A percentile compares a stretch with the other conserved stretches of the same genome.
phyloP scores from a whole-genome alignment of 352 stramenopile genomes.

The Phytophthora multivora region DNA sequence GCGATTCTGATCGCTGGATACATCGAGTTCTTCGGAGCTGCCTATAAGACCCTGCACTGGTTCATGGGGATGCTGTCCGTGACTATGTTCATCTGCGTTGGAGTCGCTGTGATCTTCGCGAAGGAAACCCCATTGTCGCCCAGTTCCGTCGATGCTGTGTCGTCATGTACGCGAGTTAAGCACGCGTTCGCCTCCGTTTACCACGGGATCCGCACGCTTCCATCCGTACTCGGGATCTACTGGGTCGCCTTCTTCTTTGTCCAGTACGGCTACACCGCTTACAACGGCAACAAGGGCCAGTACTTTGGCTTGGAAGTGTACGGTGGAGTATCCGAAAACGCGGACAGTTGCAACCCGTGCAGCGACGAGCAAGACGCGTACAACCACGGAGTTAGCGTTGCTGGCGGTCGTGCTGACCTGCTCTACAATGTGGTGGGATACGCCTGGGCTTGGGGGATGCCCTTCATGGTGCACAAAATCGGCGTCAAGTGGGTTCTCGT shows the following conservation, averaged over 20 bases:
- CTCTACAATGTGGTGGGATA: slow-evolving; percentile 46
- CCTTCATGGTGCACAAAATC: slow-evolving; percentile 41
- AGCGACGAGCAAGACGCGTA: slow-evolving; percentile 39
- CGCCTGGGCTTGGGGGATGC: slow-evolving; percentile 43
- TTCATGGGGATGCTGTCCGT: slow-evolving; percentile 59
- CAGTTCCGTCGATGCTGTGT: slow-evolving; percentile 11
- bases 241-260: slow-evolving; percentile 42
- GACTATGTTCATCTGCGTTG: slow-evolving; percentile 41
- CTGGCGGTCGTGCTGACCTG: slow-evolving; percentile 46
- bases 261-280: slow-evolving; percentile 53
- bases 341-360: slow-evolving; percentile 45
- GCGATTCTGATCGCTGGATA: slow-evolving; percentile 51
- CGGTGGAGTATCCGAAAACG: slow-evolving; percentile 33
- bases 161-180: slow-evolving; percentile 24
- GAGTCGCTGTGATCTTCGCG: slow-evolving; percentile 28
- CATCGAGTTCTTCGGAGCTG: slow-evolving; percentile 52
- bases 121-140: slow-evolving; percentile 36
- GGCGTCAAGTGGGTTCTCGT: slow-evolving; percentile 46
- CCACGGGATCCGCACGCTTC: slow-evolving; percentile 35
- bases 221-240: slow-evolving; percentile 36
- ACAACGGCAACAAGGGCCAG: slow-evolving; percentile 67
- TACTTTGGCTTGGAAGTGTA: slow-evolving; percentile 66
- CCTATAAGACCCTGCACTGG: slow-evolving; percentile 40
- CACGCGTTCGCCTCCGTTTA: slow-evolving; percentile 41
- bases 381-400: slow-evolving; percentile 45